Evolutionary conservation across 1,284 basidiomycete species (phyloP).

Genomic region (Vanrija sp.): DNA sequence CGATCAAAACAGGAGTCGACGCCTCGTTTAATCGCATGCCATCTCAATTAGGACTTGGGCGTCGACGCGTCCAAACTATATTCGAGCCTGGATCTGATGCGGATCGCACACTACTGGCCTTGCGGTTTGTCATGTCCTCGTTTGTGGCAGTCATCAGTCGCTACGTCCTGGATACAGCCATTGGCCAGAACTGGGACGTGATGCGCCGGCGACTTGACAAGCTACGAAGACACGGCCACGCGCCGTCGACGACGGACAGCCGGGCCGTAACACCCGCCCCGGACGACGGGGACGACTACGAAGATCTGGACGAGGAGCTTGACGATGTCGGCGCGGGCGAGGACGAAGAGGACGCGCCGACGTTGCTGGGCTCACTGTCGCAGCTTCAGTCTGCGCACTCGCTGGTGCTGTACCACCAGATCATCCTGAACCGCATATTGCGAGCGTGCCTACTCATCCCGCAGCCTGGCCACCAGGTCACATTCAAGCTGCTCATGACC

Average conservation of each 20-base stretch:
- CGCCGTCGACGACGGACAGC: conserved; percentile 4
- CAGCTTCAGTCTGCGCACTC: conserved; percentile 63
- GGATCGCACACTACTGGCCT: conserved; percentile 58
- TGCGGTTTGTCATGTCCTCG: conserved; percentile 67
- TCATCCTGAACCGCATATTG: conserved; percentile 68
- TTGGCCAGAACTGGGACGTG: conserved; percentile 66
- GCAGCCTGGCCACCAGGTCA: conserved; percentile 61
- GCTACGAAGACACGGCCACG: conserved; percentile 15
- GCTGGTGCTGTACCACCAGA: conserved; percentile 65
- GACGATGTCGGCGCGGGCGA: conserved; percentile 36
- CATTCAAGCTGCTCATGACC: conserved; percentile 61
- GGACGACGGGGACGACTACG: conserved; percentile 18
- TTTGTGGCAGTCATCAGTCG: conserved; percentile 63
- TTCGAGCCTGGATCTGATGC: conserved; percentile 60
- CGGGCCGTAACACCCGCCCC: conserved; percentile 23
- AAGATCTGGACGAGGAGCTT: conserved; percentile 13
- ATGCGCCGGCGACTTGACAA: conserved; percentile 56
- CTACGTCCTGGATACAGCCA: conserved; percentile 72
- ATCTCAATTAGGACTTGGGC: conserved; percentile 5
- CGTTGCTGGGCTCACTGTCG: conserved; percentile 14
- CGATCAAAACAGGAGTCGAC: conserved; percentile 28
- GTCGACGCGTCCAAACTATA: conserved; percentile 7
- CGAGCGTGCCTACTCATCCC: conserved; percentile 65
- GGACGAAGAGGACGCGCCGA: conserved; percentile 29
- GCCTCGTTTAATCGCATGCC: conserved; percentile 6